Base-by-base conservation (phyloP, 2,329 filamentous ascomycete species). In the Trichoderma simmonsii region DNA sequence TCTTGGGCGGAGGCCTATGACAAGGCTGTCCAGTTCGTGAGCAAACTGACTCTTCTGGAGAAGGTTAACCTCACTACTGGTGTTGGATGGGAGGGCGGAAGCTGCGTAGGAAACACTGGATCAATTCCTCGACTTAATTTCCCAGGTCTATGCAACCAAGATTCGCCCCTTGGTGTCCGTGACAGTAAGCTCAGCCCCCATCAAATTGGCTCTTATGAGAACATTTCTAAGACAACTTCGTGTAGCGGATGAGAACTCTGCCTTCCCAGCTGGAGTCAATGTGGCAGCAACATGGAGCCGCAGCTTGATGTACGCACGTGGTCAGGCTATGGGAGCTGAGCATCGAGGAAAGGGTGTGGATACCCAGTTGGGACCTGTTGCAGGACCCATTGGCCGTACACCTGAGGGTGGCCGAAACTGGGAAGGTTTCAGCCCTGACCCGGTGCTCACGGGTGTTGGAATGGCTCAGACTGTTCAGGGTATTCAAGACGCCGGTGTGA, bases 391-490 rank as follows among this genome's bases (percentile, higher is more conserved):
- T 1, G 92, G 92, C 2, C 85, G 91, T 21, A 91, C 92, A 66
- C 91, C 92, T 0, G 84, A 89, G 18, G 92, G 90, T 4, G 92
- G 92, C 1, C 86, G 92, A 43, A 93, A 90, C 73, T 94, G 92
- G 92, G 92, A 94, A 78, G 89, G 89, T 0, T 94, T 94, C 77
- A 91, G 90, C 1, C 82, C 88, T 4, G 92, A 94, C 77, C 91
- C 92, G 0, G 89, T 90, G 12, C 85, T 94, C 6, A 90, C 92
- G 1, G 93, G 93, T 28, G 85, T 89, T 73, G 84, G 92, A 70
- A 91, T 92, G 72, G 88, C 87, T 21, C 87, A 93, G 77, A 92
- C 91, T 1, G 88, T 95, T 76, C 85, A 88, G 74, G 93, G 92
- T 48, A 92, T 94, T 65, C 93, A 96, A 91, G 93, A 90, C 83